A percentile compares a stretch with the other conserved stretches of the same genome.
Evolutionary conservation across 164 flowering plant species (phyloP).

Genomic region (Brasenia schreberi): DNA sequence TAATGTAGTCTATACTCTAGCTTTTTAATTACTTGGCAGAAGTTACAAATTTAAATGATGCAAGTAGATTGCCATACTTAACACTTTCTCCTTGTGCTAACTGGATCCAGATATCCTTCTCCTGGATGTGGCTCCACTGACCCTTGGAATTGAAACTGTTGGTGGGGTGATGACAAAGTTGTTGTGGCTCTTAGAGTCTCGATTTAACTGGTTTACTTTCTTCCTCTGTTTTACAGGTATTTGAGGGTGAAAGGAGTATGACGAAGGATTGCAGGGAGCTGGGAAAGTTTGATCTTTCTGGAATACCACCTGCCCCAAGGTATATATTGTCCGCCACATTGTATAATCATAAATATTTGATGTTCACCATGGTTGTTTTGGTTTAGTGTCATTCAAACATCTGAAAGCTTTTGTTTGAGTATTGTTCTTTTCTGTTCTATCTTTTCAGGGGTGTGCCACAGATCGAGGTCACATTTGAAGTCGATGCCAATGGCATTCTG

Average conservation of each 20-base stretch:
- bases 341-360: neutral
- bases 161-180: slow-evolving; percentile 47
- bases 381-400: neutral
- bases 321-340: neutral
- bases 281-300: slow-evolving; percentile 35
- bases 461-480: slow-evolving; percentile 47
- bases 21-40: too few relatives aligned
- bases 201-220: neutral
- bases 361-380: neutral
- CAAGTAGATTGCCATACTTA: too few relatives aligned
- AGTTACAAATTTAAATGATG: too few relatives aligned
- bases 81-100: neutral
- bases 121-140: slow-evolving; percentile 74
- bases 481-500: slow-evolving; percentile 27
- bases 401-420: neutral
- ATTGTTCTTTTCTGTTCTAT: neutral
- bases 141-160: slow-evolving; percentile 32
- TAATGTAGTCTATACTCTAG: slow-evolving; percentile 8
- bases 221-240: slow-evolving; percentile 12
- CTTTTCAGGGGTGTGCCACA: slow-evolving; percentile 48
- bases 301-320: slow-evolving; percentile 47
- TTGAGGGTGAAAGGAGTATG: slow-evolving; percentile 35
- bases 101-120: slow-evolving; percentile 59
- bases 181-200: too few relatives aligned
- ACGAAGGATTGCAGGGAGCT: slow-evolving; percentile 28